phyloP scores from a whole-genome alignment of 371 early-diverging fungal species.

The Blastocladiella emersonii region DNA sequence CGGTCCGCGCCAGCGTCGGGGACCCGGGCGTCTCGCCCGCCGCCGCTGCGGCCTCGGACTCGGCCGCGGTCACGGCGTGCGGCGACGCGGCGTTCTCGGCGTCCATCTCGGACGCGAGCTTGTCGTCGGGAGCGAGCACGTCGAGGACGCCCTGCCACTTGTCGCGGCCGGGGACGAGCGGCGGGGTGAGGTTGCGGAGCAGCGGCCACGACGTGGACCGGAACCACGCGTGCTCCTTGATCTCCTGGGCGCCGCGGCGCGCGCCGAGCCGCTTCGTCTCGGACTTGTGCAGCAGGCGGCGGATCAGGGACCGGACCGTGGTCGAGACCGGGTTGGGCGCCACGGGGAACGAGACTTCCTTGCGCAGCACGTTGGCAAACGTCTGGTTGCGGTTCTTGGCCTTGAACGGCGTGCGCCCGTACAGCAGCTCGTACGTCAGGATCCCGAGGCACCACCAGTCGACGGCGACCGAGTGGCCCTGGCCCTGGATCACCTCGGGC shows the following conservation, averaged over 20 bases:
- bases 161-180: conserved; percentile 57
- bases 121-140: not conserved
- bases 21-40: too few relatives aligned
- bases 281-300: conserved; percentile 71
- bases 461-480: conserved; percentile 70
- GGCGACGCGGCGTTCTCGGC: not conserved
- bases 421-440: conserved; percentile 18
- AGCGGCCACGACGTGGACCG: conserved; percentile 84
- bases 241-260: conserved; percentile 80
- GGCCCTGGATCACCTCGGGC: conserved; percentile 56
- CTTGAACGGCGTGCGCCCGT: conserved; percentile 4
- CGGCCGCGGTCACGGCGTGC: too few relatives aligned
- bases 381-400: conserved; percentile 64
- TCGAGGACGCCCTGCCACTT: not conserved
- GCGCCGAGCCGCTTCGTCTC: conserved; percentile 74
- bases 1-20: too few relatives aligned
- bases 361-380: conserved; percentile 64
- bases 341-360: conserved; percentile 57
- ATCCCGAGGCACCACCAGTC: conserved; percentile 99
- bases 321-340: conserved; percentile 20
- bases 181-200: conserved; percentile 68
- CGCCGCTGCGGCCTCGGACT: too few relatives aligned
- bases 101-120: not conserved
- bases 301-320: conserved; percentile 55
- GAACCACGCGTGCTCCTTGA: conserved; percentile 88